Conservation (phyloP, 768 basidiomycete species). For the Kwoniella heveanensis region DNA sequence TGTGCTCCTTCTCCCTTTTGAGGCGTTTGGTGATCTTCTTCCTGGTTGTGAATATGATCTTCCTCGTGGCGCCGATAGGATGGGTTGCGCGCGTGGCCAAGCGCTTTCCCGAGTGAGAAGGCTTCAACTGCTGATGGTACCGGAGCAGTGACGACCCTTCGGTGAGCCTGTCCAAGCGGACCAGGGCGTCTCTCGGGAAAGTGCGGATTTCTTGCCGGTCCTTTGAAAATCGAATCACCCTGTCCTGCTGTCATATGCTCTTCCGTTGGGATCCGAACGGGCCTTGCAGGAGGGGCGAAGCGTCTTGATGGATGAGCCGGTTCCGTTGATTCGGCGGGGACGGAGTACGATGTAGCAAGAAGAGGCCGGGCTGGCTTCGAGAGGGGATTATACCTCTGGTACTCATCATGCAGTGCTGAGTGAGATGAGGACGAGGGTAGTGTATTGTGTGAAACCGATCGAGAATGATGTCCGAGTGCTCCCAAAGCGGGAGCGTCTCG, state of each 20-base stretch:
- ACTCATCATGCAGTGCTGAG: background rate
- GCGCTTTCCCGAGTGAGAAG: background rate
- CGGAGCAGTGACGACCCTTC: conserved; percentile 42
- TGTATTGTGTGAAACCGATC: conserved; percentile 38
- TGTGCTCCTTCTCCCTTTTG: background rate
- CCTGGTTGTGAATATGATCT: background rate
- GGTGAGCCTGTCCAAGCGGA: conserved; percentile 40
- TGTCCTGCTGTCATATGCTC: background rate
- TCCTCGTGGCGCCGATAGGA: background rate
- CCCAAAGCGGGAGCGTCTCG: background rate
- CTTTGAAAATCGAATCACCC: conserved; percentile 3
- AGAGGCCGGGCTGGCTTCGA: conserved; percentile 20
- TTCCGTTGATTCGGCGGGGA: conserved; percentile 10
- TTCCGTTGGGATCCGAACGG: conserved; percentile 13
- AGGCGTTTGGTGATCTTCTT: background rate
- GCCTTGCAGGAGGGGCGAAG: conserved; percentile 27
- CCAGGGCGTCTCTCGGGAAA: conserved; percentile 16
- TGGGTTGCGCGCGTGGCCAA: background rate
- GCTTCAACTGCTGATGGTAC: background rate
- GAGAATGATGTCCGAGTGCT: conserved; percentile 13
- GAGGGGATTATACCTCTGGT: conserved; percentile 5
- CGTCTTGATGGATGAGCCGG: conserved; percentile 6
- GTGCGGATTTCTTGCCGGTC: conserved; percentile 10
- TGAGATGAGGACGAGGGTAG: conserved; percentile 19
- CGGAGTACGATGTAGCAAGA: conserved; percentile 15